These are phyloP conservation scores for Phialocephala subalpina DNA, from an alignment of 2,329 filamentous ascomycete species.

Conservation along the genomic window DNA sequence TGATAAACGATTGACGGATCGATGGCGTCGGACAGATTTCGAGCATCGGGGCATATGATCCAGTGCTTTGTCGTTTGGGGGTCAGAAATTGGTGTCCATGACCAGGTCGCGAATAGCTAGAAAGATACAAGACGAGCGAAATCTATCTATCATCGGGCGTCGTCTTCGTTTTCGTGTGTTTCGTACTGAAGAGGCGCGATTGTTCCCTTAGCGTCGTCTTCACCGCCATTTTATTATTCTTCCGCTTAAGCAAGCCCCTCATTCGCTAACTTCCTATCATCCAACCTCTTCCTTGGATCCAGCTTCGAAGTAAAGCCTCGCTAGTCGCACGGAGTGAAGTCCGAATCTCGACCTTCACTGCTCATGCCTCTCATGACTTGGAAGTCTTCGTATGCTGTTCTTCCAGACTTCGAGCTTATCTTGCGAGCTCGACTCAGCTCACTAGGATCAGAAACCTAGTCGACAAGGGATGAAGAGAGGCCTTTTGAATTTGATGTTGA, in stretches of 20 bases:
- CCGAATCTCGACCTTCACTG: neutral
- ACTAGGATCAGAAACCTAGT: slow-evolving; percentile 4
- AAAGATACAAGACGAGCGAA: neutral
- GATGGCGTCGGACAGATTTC: slow-evolving; percentile 9
- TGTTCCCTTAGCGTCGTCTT: slow-evolving; percentile 32
- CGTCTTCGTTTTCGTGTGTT: slow-evolving; percentile 22
- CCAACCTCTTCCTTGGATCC: neutral
- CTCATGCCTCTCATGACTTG: no score
- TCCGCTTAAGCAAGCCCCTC: slow-evolving; percentile 13
- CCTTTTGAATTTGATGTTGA: no score
- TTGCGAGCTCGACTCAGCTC: slow-evolving; percentile 7
- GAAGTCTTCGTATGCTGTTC: neutral
- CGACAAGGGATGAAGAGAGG: neutral
- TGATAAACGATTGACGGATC: slow-evolving; percentile 14
- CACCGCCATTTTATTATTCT: slow-evolving; percentile 36
- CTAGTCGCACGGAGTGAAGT: slow-evolving; percentile 10
- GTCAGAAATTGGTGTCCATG: neutral
- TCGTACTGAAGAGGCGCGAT: slow-evolving; percentile 19
- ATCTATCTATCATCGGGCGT: neutral
- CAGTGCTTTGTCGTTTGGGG: neutral
- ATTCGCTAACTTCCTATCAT: slow-evolving; percentile 17
- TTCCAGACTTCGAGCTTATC: slow-evolving; percentile 3
- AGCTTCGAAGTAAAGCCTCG: neutral
- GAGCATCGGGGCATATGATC: neutral
- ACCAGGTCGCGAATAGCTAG: neutral